Base-by-base conservation (phyloP, 352 stramenopile genomes). In the Pythium oligandrum region DNA sequence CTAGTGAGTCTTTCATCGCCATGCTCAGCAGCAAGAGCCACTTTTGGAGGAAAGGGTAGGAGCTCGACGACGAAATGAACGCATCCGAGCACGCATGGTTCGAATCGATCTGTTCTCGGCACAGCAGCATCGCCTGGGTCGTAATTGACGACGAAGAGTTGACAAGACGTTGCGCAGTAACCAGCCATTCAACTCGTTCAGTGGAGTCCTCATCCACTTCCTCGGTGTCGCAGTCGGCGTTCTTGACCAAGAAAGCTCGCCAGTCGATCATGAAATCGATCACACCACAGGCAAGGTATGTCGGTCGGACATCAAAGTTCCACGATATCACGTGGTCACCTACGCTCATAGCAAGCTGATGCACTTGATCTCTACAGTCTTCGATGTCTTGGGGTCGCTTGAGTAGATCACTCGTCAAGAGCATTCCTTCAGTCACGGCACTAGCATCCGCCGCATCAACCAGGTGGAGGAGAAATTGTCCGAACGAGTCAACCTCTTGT, bases 1-100 rank as follows among this genome's bases (percentile, higher is more conserved):
- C 44, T 7, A 55, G n/a, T 26, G 33, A 2, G 32, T 57, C 33
- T 3, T 43, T 8, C 12, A 66, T 51, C 3, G 48, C 64, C 11
- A 82, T 26, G 47, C 57, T 62, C 35, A 58, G 71, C 32, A 68
- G 57, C n/a, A 70, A 51, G 17, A 88, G 50, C 77, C 77, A 90
- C 40, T 78, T 65, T 51, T 90, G 79, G 2, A 88, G 45, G 11
- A 88, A 75, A 30, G 79, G 69, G 30, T 82, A 87, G 31, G 36
- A 33, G 47, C 66, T 74, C 30, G 52, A 51, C 0, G 48, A 37
- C 0, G 57, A 56, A n/a, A 87, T 55, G 31, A 90, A 85, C 31
- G 65, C 60, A 2, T 58, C 53, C 12, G 71, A 50, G 43, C 61
- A 68, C 38, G 71, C 33, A 11, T 12, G 36, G 33, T 57, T 51